A percentile compares a stretch with the other conserved stretches of the same genome.
Conservation (phyloP, 345 rosid species). For the Brassica rapa region DNA sequence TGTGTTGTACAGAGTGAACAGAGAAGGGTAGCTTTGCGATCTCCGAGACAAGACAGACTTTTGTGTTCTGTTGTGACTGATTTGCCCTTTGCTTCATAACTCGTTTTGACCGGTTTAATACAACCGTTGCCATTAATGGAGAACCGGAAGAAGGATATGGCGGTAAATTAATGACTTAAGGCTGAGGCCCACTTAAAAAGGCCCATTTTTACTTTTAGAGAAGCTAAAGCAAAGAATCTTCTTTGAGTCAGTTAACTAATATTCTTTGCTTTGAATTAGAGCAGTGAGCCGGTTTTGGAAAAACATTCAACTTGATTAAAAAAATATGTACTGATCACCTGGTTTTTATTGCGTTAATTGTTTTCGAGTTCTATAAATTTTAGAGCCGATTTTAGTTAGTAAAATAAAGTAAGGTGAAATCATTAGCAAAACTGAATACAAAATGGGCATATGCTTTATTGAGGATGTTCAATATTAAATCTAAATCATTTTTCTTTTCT, state of each 20-base stretch:
- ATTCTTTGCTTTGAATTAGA: neutral
- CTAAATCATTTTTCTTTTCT: too few species aligned
- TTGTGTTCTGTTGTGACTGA: conserved; percentile 1
- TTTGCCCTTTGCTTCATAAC: conserved; percentile 12
- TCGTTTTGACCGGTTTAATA: neutral
- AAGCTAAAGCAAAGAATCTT: conserved; percentile 31
- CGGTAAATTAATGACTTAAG: conserved; percentile 5
- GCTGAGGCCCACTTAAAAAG: conserved; percentile 24
- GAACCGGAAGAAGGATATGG: conserved; percentile 7
- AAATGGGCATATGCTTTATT: neutral
- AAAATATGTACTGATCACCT: too few species aligned
- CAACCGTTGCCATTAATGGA: too few species aligned
- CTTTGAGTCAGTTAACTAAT: neutral
- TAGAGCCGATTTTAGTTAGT: neutral
- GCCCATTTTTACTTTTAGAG: conserved; percentile 28
- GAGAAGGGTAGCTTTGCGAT: conserved; percentile 35
- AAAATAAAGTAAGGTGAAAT: neutral
- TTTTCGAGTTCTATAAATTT: too few species aligned
- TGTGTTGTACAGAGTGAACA: conserved; percentile 43
- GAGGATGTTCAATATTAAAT: too few species aligned
- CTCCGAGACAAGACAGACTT: conserved; percentile 31
- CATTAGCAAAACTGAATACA: neutral
- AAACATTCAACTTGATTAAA: too few species aligned
- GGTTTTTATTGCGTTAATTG: too few species aligned
- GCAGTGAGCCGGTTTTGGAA: too few species aligned